Conservation (phyloP, 139 green algal genomes). For the Zygnema cylindricum region DNA sequence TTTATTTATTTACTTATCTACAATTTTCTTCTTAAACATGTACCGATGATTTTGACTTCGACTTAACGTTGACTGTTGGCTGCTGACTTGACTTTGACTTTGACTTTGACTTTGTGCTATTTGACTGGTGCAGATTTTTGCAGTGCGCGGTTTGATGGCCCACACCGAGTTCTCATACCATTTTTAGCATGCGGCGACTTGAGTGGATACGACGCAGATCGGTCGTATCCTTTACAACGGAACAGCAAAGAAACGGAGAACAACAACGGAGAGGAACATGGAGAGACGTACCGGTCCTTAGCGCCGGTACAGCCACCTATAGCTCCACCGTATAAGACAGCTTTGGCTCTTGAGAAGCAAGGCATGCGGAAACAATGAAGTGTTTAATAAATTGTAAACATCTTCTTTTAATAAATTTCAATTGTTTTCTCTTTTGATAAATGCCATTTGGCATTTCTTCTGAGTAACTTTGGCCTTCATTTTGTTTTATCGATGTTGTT, state of each 20-base stretch:
- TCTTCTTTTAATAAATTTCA: no score
- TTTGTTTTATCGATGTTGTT: no score
- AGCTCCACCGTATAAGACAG: conserved; percentile 82
- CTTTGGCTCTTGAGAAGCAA: conserved; percentile 65
- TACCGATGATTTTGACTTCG: no score
- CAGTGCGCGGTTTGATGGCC: conserved; percentile 27
- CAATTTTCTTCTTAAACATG: no score
- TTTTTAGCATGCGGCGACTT: conserved; percentile 96
- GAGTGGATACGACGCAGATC: conserved; percentile 87
- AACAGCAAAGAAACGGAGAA: background rate
- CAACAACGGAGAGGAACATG: background rate
- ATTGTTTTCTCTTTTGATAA: no score
- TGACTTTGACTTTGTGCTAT: background rate
- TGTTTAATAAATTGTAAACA: no score
- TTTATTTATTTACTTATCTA: no score
- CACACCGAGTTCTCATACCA: conserved; percentile 72
- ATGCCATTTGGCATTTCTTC: no score
- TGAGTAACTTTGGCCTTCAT: no score
- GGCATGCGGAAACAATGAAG: background rate
- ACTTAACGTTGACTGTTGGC: no score
- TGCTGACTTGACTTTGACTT: no score
- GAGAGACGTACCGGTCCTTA: conserved; percentile 61
- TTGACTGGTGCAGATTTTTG: conserved; percentile 26
- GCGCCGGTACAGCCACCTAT: conserved; percentile 87
- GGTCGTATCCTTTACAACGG: conserved; percentile 78